phyloP scores from a whole-genome alignment of 2,329 filamentous ascomycete genomes.

The Colletotrichum chrysophilum region DNA sequence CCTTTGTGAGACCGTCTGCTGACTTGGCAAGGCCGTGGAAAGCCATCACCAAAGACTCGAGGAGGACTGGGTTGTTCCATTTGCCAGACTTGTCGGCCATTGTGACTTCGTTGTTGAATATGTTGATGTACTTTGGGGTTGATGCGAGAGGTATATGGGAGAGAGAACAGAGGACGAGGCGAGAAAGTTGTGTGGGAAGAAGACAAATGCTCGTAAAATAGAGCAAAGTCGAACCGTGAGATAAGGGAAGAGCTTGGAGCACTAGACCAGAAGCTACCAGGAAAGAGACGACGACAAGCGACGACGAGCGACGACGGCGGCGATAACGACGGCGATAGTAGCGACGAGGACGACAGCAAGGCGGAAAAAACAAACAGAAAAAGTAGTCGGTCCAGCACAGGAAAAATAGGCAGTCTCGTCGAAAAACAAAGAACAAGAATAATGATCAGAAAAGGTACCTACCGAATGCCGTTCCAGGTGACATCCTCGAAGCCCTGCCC shows the following conservation, averaged over 20 bases:
- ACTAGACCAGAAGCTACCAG: background rate
- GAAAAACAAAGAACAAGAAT: background rate
- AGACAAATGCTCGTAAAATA: background rate
- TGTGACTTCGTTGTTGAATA: background rate
- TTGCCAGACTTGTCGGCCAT: conserved; percentile 17
- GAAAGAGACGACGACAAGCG: no score
- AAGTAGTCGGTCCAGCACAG: background rate
- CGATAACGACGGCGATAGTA: background rate
- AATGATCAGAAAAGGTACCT: background rate
- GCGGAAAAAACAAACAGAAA: background rate
- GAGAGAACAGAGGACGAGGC: background rate
- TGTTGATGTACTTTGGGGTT: background rate
- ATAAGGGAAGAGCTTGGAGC: background rate
- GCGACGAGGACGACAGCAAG: background rate
- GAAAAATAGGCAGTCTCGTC: background rate
- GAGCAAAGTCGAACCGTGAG: conserved; percentile 27
- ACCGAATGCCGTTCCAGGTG: conserved; percentile 2
- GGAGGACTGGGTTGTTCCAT: conserved; percentile 39
- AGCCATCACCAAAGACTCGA: conserved; percentile 36
- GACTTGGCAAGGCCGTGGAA: conserved; percentile 34
- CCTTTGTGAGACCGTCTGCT: conserved; percentile 28
- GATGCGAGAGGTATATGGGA: background rate
- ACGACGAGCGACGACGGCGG: background rate
- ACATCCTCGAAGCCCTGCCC: background rate
- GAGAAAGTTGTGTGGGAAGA: background rate